Evolutionary conservation across 78 protist species (phyloP).

Genomic region (Diacronema lutheri): DNA sequence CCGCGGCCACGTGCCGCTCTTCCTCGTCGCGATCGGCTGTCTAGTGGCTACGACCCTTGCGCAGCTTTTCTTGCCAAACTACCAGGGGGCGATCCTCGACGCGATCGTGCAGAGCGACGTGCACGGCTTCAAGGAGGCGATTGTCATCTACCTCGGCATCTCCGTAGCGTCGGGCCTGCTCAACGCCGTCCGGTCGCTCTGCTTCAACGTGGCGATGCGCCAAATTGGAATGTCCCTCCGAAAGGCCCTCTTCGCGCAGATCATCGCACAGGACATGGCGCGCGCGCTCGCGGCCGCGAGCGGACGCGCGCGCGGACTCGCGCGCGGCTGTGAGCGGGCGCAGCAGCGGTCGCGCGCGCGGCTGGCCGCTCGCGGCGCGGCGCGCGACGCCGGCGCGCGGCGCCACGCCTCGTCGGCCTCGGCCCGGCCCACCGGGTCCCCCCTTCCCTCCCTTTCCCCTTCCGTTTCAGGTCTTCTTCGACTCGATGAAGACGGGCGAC

Average conservation of each 20-base stretch:
- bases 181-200: background rate
- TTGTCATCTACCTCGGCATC: background rate
- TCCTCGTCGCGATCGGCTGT: background rate
- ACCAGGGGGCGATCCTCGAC: background rate
- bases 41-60: background rate
- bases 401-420: too few species aligned
- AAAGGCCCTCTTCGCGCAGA: background rate
- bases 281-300: too few species aligned
- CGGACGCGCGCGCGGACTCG: background rate
- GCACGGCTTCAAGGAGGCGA: background rate
- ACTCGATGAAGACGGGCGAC: background rate
- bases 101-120: background rate
- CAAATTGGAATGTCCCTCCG: background rate
- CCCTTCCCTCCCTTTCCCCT: too few species aligned
- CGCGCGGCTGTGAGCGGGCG: too few species aligned
- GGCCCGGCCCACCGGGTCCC: too few species aligned
- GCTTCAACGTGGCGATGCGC: background rate
- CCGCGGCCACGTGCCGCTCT: background rate
- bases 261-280: background rate
- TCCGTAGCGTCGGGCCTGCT: background rate
- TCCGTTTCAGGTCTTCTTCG: slow-evolving; percentile 20
- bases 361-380: too few species aligned
- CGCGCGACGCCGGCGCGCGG: too few species aligned
- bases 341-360: too few species aligned
- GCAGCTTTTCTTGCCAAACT: background rate